These are phyloP conservation scores for Papilionanthe hybrid DNA, from an alignment of 116 monocot genomes.

Conservation along the genomic window DNA sequence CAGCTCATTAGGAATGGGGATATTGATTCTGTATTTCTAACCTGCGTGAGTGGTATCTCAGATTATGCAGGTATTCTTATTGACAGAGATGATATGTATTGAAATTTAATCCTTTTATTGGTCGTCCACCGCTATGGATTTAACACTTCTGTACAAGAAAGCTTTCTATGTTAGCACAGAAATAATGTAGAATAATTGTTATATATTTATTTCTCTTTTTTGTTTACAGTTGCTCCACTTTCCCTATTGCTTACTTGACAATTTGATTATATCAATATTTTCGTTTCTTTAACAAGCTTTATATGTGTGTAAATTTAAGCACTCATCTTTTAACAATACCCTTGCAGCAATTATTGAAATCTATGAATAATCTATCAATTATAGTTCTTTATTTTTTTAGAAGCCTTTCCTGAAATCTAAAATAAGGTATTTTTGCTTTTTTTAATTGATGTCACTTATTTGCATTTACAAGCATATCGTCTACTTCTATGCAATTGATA, in stretches of 20 bases:
- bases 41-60: constrained; percentile 80
- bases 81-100: not conserved
- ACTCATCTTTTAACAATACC: not conserved
- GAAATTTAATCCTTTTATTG: not conserved
- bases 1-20: constrained; percentile 84
- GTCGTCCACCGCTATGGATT: not conserved
- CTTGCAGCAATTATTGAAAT: not conserved
- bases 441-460: not conserved
- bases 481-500: not conserved
- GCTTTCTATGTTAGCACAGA: not conserved
- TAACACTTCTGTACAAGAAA: not conserved
- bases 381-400: not conserved
- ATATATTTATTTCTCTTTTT: not conserved
- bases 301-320: not conserved
- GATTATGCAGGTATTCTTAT: constrained; percentile 55
- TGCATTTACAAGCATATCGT: not conserved
- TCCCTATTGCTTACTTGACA: not conserved
- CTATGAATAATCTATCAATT: not conserved
- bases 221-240: not conserved
- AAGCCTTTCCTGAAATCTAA: not conserved
- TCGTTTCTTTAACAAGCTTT: not conserved
- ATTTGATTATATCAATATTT: not conserved
- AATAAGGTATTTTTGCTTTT: not conserved
- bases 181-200: not conserved
- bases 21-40: constrained; percentile 72